Evolutionary conservation across 805 yeast genomes (phyloP).

Genomic region (Lachancea mirantina): DNA sequence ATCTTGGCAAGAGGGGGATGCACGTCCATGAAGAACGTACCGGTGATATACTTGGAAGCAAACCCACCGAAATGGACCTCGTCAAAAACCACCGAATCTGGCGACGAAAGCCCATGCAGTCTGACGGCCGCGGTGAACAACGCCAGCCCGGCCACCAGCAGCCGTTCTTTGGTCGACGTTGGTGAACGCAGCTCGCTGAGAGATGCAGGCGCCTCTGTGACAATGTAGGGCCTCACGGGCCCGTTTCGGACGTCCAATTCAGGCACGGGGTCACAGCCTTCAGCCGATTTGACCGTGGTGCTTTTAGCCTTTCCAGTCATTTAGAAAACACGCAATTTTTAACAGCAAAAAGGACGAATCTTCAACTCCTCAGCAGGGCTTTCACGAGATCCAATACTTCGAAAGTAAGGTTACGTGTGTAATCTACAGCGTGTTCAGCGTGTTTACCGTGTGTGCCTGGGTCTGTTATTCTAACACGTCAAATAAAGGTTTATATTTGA

Average conservation of each 20-base stretch:
- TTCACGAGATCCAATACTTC: too few relatives aligned
- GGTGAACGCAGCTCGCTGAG: slow-evolving; percentile 37
- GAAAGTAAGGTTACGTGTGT: too few relatives aligned
- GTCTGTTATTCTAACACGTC: too few relatives aligned
- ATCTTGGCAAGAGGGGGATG: slow-evolving; percentile 78
- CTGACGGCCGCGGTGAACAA: slow-evolving; percentile 53
- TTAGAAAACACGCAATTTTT: too few relatives aligned
- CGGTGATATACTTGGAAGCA: slow-evolving; percentile 69
- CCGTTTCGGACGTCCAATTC: slow-evolving; percentile 48
- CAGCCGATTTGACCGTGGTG: too few relatives aligned
- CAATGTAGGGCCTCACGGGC: slow-evolving; percentile 44
- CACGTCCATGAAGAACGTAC: slow-evolving; percentile 62
- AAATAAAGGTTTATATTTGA: too few relatives aligned
- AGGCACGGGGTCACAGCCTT: slow-evolving; percentile 31
- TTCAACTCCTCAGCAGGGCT: too few relatives aligned
- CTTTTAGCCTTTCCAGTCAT: too few relatives aligned
- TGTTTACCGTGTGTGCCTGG: too few relatives aligned
- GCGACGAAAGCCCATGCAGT: slow-evolving; percentile 51
- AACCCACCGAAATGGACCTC: slow-evolving; percentile 98
- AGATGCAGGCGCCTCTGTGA: slow-evolving; percentile 42
- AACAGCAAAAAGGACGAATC: too few relatives aligned
- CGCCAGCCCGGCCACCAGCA: slow-evolving; percentile 38
- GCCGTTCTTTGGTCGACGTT: slow-evolving; percentile 34
- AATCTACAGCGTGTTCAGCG: too few relatives aligned
- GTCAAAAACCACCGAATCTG: slow-evolving; percentile 82